These are phyloP conservation scores for Phaeosphaeriaceae sp. DNA, from an alignment of 2,329 filamentous ascomycete species.

Conservation along the genomic window DNA sequence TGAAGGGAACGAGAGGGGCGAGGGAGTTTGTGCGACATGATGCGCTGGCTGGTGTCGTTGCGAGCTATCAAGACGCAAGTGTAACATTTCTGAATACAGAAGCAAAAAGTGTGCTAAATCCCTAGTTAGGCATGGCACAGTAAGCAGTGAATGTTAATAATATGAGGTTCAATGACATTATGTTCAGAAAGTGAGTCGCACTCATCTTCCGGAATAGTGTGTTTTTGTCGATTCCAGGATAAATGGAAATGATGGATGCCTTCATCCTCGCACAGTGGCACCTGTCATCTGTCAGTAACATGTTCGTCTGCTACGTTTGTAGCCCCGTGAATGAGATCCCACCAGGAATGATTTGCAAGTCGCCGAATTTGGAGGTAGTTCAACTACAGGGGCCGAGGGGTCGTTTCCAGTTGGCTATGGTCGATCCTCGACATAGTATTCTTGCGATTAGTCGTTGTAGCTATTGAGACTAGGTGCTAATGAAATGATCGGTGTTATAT, in stretches of 20 bases:
- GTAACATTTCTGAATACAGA: too few relatives aligned
- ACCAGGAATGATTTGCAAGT: too few relatives aligned
- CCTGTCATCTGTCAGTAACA: conserved; percentile 34
- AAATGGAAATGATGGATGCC: conserved; percentile 1
- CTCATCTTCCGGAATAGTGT: background rate
- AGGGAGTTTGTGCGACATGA: background rate
- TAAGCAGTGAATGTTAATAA: too few relatives aligned
- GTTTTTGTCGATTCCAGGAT: background rate
- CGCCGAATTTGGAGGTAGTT: too few relatives aligned
- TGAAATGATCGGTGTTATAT: too few relatives aligned
- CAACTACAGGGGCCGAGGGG: too few relatives aligned
- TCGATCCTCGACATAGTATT: too few relatives aligned
- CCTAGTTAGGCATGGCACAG: too few relatives aligned
- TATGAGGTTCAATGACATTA: background rate
- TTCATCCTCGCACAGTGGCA: conserved; percentile 25
- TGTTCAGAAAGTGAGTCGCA: conserved; percentile 4
- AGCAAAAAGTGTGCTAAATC: too few relatives aligned
- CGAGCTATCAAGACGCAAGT: background rate
- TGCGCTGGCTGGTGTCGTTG: background rate
- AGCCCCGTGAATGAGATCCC: background rate
- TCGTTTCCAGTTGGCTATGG: too few relatives aligned
- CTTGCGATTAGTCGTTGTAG: too few relatives aligned
- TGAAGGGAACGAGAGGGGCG: background rate
- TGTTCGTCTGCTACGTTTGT: conserved; percentile 13
- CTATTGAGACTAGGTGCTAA: too few relatives aligned